Base-by-base conservation (phyloP, 345 rosid genomes). In the Syzygium oleosum region DNA sequence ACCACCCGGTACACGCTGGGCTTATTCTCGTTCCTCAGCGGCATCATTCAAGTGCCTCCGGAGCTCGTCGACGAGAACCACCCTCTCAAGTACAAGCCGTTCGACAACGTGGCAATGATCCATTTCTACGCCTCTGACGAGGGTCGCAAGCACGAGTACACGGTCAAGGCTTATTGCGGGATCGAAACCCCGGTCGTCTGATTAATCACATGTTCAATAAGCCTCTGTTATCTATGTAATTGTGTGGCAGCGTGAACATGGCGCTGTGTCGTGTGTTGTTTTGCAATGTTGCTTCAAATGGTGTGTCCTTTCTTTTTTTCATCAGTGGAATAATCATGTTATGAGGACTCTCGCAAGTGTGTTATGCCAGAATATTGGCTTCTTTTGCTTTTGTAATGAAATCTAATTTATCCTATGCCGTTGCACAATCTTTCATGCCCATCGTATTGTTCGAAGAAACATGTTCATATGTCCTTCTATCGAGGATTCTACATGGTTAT, bases 21-120 rank as follows among this genome's bases (percentile, higher is more conserved):
- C 29, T 29, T 88, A n/a, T 88, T 91, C 88, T 59, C 91, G 12
- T 65, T 80, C 84, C 22, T 84, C 21, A 86, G 80, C 2, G 88
- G 88, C 25, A 61, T 86, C 41, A 83, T 91, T 12, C 49, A 86
- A 29, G 89, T 89, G 6, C 92, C 91, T 2, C 85, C 86, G 59
- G 92, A 88, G 77, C 86, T 91, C 12, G 88, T 90, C 16, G 91
- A 90, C n/a, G 90, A 90, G 34, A 56, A 84, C 23, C 90, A 90
- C 27, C 91, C 91, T 9, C 85, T 88, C 13, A 85, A 61, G 25
- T 91, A 87, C 31, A 87, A 61, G 55, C 92, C 91, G 19, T 91
- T 91, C 34, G 85, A 88, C 65, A 83, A 88, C 51, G 23, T 58
- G 25, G 91, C 6, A 9, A 13, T 87, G 58, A 19, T 89, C 38